phyloP scores from a whole-genome alignment of 139 green algal species.

The Coelastrella sp. region DNA sequence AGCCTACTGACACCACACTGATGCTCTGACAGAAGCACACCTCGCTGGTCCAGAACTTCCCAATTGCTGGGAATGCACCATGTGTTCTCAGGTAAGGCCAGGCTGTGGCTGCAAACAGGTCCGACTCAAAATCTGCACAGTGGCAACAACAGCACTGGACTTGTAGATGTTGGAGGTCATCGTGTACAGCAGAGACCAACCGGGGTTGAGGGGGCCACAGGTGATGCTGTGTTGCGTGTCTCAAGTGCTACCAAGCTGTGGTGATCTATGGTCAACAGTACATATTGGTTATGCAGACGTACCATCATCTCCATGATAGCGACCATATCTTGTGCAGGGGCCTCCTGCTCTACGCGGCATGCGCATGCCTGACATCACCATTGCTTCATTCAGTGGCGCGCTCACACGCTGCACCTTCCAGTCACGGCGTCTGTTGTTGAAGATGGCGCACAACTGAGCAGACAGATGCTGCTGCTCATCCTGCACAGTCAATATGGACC shows the following conservation, averaged over 20 bases:
- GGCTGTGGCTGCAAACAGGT: neutral
- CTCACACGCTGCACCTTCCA: neutral
- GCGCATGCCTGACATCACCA: conserved; percentile 7
- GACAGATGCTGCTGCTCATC: neutral
- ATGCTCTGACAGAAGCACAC: too few relatives aligned
- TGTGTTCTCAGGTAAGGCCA: conserved; percentile 30
- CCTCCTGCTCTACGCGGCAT: neutral
- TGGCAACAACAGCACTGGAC: too few relatives aligned
- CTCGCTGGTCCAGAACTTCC: neutral
- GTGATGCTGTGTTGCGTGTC: too few relatives aligned
- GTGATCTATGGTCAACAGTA: neutral
- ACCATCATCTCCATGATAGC: conserved; percentile 21
- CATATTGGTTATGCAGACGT: too few relatives aligned
- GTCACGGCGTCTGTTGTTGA: neutral
- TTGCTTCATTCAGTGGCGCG: neutral
- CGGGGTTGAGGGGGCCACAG: too few relatives aligned
- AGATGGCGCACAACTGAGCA: neutral
- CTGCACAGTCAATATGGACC: neutral
- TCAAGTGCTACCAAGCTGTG: neutral
- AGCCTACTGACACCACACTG: too few relatives aligned
- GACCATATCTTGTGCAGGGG: neutral
- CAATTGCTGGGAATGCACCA: neutral
- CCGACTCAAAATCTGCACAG: conserved; percentile 5
- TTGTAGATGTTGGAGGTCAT: too few relatives aligned
- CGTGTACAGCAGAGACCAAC: too few relatives aligned